A percentile compares a stretch with the other conserved stretches of the same genome.
Evolutionary conservation across 805 yeast genomes (phyloP).

Genomic region (Saccharomyces paradoxus): DNA sequence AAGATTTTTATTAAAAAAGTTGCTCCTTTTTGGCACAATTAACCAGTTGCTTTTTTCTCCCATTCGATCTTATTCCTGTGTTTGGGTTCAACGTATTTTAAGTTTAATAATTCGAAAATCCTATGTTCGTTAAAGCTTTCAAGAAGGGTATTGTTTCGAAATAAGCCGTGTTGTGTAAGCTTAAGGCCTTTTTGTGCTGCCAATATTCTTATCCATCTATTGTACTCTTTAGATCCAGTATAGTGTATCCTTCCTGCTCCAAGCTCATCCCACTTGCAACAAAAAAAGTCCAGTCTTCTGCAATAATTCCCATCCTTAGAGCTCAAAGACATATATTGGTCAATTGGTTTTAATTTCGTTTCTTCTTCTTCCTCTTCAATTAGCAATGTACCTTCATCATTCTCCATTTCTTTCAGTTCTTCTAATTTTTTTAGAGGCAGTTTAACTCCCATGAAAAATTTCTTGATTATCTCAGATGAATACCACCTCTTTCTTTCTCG

Average conservation of each 20-base stretch:
- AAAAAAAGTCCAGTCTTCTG: conserved; percentile 27
- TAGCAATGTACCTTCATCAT: neutral
- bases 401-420: neutral
- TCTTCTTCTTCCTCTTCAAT: neutral
- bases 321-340: conserved; percentile 19
- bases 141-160: conserved; percentile 13
- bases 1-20: neutral
- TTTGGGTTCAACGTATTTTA: conserved; percentile 9
- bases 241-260: conserved; percentile 29
- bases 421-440: conserved; percentile 1
- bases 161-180: conserved; percentile 28
- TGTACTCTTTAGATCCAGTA: conserved; percentile 28
- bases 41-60: neutral
- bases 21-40: neutral
- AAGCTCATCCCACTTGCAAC: conserved; percentile 25
- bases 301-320: conserved; percentile 12
- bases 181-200: conserved; percentile 24
- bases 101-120: conserved; percentile 20
- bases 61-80: neutral
- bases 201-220: conserved; percentile 21
- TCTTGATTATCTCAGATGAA: conserved; percentile 8
- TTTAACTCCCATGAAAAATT: conserved; percentile 18
- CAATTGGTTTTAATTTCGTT: conserved; percentile 8
- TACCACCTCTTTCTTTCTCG: neutral
- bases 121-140: conserved; percentile 23